Percentiles rank a stretch among this genome's conserved stretches.
phyloP scores from a whole-genome alignment of 2,329 filamentous ascomycete genomes.

The Aspergillus pseudotamarii region DNA sequence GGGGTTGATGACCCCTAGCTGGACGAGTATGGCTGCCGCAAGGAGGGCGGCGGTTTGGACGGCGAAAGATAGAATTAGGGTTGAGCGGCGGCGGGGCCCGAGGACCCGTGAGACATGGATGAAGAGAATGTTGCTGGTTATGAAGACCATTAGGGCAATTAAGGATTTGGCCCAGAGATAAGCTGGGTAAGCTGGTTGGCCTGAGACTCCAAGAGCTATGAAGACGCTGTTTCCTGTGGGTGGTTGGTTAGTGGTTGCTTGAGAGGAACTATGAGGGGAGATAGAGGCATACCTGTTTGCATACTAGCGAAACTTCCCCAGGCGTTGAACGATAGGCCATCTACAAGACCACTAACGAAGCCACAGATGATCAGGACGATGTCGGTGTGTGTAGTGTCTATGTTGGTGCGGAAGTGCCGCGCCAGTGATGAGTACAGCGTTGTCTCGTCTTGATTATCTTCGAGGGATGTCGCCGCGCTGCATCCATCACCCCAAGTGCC shows the following conservation, averaged over 20 bases:
- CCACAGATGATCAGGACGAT: slow-evolving; percentile 38
- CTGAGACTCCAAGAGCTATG: slow-evolving; percentile 45
- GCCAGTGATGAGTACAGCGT: slow-evolving; percentile 17
- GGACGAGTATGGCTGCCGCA: slow-evolving; percentile 39
- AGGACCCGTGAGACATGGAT: slow-evolving; percentile 36
- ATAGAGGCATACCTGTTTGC: slow-evolving; percentile 40
- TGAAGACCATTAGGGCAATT: slow-evolving; percentile 42
- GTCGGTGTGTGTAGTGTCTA: slow-evolving; percentile 31
- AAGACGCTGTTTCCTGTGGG: slow-evolving; percentile 47
- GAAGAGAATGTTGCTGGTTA: slow-evolving; percentile 45
- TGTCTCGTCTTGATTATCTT: slow-evolving; percentile 20
- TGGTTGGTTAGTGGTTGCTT: neutral
- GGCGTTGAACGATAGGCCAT: slow-evolving; percentile 45
- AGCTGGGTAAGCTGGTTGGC: slow-evolving; percentile 42
- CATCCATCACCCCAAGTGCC: slow-evolving; percentile 26
- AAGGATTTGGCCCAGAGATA: slow-evolving; percentile 49
- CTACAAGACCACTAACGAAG: slow-evolving; percentile 44
- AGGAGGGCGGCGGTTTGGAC: slow-evolving; percentile 41
- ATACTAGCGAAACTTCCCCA: slow-evolving; percentile 48
- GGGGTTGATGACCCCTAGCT: slow-evolving; percentile 35
- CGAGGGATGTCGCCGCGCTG: slow-evolving; percentile 29
- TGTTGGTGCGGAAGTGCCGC: slow-evolving; percentile 25
- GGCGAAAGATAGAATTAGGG: slow-evolving; percentile 43
- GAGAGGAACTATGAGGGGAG: neutral
- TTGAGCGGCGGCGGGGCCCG: slow-evolving; percentile 38